Percentiles rank a stretch among this genome's conserved stretches.
Conservation (phyloP, 495 filamentous ascomycete genomes). For the Parathielavia hyrcaniae region DNA sequence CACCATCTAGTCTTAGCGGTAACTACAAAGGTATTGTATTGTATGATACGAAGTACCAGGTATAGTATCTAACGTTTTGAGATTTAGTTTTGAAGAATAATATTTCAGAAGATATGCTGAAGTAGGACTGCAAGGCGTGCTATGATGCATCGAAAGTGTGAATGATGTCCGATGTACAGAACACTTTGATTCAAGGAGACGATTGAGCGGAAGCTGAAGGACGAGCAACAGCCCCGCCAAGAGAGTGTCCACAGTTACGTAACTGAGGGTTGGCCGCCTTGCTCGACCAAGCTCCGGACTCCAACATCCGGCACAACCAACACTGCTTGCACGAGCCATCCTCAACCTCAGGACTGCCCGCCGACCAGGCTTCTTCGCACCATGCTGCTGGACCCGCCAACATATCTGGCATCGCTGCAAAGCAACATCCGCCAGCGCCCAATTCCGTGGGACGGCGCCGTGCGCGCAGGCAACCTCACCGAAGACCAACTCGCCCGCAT, state of each 20-base stretch:
- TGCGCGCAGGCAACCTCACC: constrained; percentile 86
- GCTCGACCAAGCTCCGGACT: constrained; percentile 1
- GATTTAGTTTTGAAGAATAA: too few relatives aligned
- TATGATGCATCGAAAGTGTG: too few relatives aligned
- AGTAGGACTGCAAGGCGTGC: too few relatives aligned
- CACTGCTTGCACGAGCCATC: not conserved
- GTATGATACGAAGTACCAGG: too few relatives aligned
- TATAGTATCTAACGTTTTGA: too few relatives aligned
- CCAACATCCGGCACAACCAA: constrained; percentile 12
- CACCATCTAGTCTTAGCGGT: too few relatives aligned
- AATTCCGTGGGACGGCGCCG: constrained; percentile 97
- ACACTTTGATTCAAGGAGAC: not conserved
- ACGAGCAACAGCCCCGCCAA: constrained; percentile 8
- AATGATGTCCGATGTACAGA: too few relatives aligned
- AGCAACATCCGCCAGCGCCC: constrained; percentile 90
- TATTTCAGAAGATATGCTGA: too few relatives aligned
- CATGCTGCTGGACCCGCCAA: constrained; percentile 79
- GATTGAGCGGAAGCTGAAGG: not conserved
- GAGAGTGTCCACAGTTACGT: constrained; percentile 16
- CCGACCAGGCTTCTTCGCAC: constrained; percentile 7
- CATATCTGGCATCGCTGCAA: constrained; percentile 84
- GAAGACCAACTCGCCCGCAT: constrained; percentile 94
- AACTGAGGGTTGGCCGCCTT: constrained; percentile 17
- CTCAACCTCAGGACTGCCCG: constrained; percentile 4
- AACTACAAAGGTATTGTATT: too few relatives aligned